phyloP scores from a whole-genome alignment of 208 protist species.

The Acanthamoeba comandoni region DNA sequence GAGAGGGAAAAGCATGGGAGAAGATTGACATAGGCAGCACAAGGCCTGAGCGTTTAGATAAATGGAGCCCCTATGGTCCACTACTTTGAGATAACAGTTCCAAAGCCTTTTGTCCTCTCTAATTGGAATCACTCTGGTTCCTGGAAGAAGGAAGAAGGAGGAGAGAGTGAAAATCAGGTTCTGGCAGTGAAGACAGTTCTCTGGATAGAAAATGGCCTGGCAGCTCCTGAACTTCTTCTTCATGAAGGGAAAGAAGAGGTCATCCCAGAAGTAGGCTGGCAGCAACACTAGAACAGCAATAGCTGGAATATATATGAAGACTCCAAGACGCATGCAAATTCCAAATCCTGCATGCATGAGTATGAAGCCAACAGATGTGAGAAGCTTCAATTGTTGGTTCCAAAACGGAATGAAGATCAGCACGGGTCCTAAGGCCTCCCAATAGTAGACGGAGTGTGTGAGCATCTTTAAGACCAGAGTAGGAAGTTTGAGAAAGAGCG shows the following conservation, averaged over 20 bases:
- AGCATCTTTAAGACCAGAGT: neutral
- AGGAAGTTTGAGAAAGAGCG: neutral
- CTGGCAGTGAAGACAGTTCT: no score
- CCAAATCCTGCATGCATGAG: conserved; percentile 70
- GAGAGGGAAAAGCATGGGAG: no score
- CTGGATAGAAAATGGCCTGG: no score
- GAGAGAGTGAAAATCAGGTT: no score
- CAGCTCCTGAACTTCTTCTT: no score
- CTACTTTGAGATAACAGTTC: no score
- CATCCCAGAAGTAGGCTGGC: conserved; percentile 68
- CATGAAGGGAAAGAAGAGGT: neutral
- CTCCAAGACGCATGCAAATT: conserved; percentile 39
- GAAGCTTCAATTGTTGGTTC: neutral
- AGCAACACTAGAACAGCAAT: conserved; percentile 30
- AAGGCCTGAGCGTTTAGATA: no score
- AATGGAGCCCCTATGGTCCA: no score
- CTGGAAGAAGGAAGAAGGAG: no score
- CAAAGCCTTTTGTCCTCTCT: no score
- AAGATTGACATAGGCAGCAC: no score
- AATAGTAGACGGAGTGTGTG: neutral
- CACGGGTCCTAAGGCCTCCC: neutral
- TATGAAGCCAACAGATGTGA: conserved; percentile 7
- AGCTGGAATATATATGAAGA: conserved; percentile 33
- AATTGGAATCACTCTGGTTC: no score
- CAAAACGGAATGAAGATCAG: neutral